Conservation (phyloP, 805 yeast genomes). For the Lipomyces starkeyi region DNA sequence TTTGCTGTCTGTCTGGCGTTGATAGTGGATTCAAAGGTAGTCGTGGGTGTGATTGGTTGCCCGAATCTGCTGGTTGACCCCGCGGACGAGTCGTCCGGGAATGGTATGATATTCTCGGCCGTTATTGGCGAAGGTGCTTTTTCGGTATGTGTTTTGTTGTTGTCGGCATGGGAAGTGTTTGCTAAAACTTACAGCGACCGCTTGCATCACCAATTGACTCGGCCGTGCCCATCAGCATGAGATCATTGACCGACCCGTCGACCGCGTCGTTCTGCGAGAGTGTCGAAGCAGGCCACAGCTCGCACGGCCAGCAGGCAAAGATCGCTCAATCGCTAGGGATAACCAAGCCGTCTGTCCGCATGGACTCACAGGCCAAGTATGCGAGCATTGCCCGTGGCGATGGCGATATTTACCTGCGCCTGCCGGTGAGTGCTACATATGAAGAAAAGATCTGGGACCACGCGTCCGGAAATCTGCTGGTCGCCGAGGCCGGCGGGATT, state of each 20-base stretch:
- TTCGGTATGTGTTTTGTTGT: constrained; percentile 52
- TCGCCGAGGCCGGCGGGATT: constrained; percentile 87
- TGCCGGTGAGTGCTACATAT: constrained; percentile 77
- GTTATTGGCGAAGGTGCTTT: constrained; percentile 71
- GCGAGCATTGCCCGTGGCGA: constrained; percentile 89
- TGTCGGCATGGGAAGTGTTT: constrained; percentile 8
- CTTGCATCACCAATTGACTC: constrained; percentile 37
- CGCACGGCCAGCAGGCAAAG: constrained; percentile 80
- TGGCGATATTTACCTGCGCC: constrained; percentile 88
- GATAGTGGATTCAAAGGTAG: constrained; percentile 82
- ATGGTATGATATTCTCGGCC: constrained; percentile 80
- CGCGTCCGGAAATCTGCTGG: constrained; percentile 90
- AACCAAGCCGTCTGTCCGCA: constrained; percentile 63
- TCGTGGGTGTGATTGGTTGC: constrained; percentile 93
- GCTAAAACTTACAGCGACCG: constrained; percentile 17
- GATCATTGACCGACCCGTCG: constrained; percentile 50
- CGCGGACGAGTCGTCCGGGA: constrained; percentile 44
- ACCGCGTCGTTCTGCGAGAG: constrained; percentile 83
- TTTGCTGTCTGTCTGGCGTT: constrained; percentile 94
- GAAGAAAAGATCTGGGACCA: constrained; percentile 99
- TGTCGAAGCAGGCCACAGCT: constrained; percentile 93
- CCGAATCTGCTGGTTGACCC: constrained; percentile 78
- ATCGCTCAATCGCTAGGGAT: constrained; percentile 73
- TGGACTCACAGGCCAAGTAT: constrained; percentile 97
- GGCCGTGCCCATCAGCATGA: constrained; percentile 58